phyloP scores from a whole-genome alignment of 768 basidiomycete genomes.

The Cyathus striatus region DNA sequence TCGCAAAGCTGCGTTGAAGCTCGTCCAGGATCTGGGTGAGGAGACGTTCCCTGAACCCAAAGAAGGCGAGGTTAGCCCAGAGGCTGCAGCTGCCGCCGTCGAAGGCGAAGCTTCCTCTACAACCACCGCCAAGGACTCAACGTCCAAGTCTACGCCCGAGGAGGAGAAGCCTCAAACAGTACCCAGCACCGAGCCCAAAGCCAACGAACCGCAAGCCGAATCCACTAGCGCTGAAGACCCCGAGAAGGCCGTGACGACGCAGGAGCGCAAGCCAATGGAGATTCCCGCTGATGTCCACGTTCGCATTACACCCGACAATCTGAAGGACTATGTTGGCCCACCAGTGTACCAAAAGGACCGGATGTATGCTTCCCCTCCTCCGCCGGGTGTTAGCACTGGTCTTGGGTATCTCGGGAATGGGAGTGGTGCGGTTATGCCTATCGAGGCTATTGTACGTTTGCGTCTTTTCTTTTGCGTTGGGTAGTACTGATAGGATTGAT shows the following conservation, averaged over 20 bases:
- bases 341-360: constrained; percentile 93
- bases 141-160: not conserved
- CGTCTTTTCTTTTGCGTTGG: not conserved
- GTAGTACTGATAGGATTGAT: constrained; percentile 3
- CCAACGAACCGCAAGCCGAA: constrained; percentile 21
- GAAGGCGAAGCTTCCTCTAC: constrained; percentile 6
- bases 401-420: constrained; percentile 96
- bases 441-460: constrained; percentile 80
- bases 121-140: constrained; percentile 7
- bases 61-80: constrained; percentile 10
- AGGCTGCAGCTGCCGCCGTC: constrained; percentile 5
- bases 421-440: constrained; percentile 93
- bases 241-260: constrained; percentile 63
- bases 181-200: constrained; percentile 46
- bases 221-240: not conserved
- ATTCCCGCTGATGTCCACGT: constrained; percentile 80
- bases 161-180: constrained; percentile 23
- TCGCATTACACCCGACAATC: constrained; percentile 75
- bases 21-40: constrained; percentile 89
- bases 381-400: constrained; percentile 92
- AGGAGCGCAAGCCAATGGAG: constrained; percentile 71
- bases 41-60: constrained; percentile 72
- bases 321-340: constrained; percentile 96
- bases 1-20: constrained; percentile 89
- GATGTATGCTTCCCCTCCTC: constrained; percentile 76